Base-by-base conservation (phyloP, 768 basidiomycete genomes). In the Lactarius pseudohatsudake region DNA sequence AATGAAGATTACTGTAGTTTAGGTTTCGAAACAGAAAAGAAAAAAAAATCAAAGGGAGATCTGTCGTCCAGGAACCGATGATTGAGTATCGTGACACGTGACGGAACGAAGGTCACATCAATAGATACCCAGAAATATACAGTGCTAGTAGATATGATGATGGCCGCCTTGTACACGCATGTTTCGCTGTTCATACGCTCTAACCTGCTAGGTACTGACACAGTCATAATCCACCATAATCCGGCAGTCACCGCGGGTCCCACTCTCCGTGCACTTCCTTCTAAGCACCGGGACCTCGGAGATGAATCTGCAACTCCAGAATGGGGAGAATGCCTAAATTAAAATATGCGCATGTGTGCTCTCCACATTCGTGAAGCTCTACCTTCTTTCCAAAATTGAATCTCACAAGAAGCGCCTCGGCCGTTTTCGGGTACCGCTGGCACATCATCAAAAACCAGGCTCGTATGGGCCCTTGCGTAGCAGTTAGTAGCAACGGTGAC, bases 11-110 rank as follows among this genome's bases (percentile, higher is more conserved):
- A n/a, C n/a, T n/a, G n/a, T 67, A 60, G 66, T 67, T 64, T 41
- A 34, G 18, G 9, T 64, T 60, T 20, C n/a, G 41, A 57, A 56
- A 56, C 50, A 56, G 40, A 56, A 65, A 59, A 41, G 16, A 11
- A 47, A 40, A 40, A 40, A 0, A 61, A 11, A 47, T 4, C 11
- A 5, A 38, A 20, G 6, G 4, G 34, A 63, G 66, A 67, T 67
- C 66, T 38, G 30, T 62, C 61, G 43, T 36, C 34, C 34, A 67
- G 66, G 66, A n/a, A 67, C 66, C 66, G 66, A 67, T 67, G 59
- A 67, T 40, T 15, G 53, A 59, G 50, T 63, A 38, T 66, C 55
- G 18, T 54, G 16, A 30, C 54, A 64, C 38, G 43, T 61, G 64
- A 65, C 64, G 15, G 9, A 38, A 57, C n/a, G 3, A n/a, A 53